Evolutionary conservation across 2,329 filamentous ascomycete genomes (phyloP).

Genomic region (Fusarium sterilihyphosum): DNA sequence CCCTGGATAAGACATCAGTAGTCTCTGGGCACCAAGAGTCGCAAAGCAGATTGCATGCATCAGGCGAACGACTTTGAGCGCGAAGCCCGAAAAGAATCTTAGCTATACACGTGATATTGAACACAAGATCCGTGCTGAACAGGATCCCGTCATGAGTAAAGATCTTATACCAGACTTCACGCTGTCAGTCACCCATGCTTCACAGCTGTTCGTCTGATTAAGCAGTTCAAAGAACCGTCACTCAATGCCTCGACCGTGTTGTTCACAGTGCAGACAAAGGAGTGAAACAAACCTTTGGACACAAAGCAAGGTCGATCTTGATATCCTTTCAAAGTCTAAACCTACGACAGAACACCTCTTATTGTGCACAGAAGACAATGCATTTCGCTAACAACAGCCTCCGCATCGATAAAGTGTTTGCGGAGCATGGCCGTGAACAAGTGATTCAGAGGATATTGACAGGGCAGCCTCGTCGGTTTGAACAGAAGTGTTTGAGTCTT

Average conservation of each 20-base stretch:
- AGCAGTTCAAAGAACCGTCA: neutral
- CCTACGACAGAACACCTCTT: neutral
- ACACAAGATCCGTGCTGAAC: accelerated
- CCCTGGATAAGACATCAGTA: neutral
- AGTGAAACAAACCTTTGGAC: accelerated
- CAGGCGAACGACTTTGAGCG: accelerated
- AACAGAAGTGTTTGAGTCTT: neutral
- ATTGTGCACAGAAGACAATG: neutral
- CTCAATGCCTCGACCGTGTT: neutral
- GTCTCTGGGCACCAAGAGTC: neutral
- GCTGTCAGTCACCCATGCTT: accelerated
- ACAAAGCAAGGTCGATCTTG: accelerated
- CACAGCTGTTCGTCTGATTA: too few species aligned
- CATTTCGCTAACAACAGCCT: neutral
- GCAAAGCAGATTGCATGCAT: neutral
- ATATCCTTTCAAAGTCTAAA: accelerated
- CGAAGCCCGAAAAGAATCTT: neutral
- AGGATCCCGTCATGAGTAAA: accelerated
- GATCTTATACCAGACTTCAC: accelerated
- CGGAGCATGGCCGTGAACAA: neutral
- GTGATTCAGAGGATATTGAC: accelerated
- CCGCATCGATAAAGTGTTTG: neutral
- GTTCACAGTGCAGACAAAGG: neutral
- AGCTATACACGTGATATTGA: accelerated
- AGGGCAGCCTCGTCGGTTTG: accelerated